A percentile compares a stretch with the other conserved stretches of the same genome.
phyloP scores from a whole-genome alignment of 345 rosid genomes.

The Boechera stricta region DNA sequence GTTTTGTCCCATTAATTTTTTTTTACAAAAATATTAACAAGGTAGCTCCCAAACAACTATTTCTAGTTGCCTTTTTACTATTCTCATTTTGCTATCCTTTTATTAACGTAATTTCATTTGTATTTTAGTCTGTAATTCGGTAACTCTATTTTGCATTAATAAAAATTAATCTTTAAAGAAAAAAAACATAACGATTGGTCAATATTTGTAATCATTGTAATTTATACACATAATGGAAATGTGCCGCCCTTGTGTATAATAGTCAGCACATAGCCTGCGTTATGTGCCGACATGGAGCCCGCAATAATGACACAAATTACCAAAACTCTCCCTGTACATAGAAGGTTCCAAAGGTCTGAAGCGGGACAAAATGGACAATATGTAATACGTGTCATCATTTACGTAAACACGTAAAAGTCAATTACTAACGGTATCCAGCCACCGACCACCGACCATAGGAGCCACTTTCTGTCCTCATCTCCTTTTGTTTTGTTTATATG shows the following conservation, averaged over 20 bases:
- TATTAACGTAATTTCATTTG: too few species aligned
- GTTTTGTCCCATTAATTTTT: too few species aligned
- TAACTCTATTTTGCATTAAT: too few species aligned
- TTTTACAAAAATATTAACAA: too few species aligned
- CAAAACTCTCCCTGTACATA: neutral
- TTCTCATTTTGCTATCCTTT: too few species aligned
- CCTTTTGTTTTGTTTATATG: neutral
- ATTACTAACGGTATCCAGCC: conserved; percentile 33
- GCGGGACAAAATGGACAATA: conserved; percentile 11
- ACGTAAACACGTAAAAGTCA: conserved; percentile 32
- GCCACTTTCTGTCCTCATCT: conserved; percentile 1
- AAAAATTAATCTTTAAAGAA: too few species aligned
- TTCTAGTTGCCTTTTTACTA: too few species aligned
- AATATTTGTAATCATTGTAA: too few species aligned
- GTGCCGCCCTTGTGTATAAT: conserved; percentile 27
- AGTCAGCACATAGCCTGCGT: neutral
- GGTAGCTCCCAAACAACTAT: too few species aligned
- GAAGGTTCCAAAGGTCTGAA: neutral
- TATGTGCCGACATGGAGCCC: neutral
- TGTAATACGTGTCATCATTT: conserved; percentile 21
- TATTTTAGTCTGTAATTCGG: too few species aligned
- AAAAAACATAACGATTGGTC: too few species aligned
- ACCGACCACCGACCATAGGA: conserved; percentile 38
- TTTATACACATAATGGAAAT: neutral
- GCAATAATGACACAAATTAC: neutral